A percentile compares a stretch with the other conserved stretches of the same genome.
These are phyloP conservation scores for Withania somnifera DNA, from an alignment of 305 asterid species.

Conservation along the genomic window DNA sequence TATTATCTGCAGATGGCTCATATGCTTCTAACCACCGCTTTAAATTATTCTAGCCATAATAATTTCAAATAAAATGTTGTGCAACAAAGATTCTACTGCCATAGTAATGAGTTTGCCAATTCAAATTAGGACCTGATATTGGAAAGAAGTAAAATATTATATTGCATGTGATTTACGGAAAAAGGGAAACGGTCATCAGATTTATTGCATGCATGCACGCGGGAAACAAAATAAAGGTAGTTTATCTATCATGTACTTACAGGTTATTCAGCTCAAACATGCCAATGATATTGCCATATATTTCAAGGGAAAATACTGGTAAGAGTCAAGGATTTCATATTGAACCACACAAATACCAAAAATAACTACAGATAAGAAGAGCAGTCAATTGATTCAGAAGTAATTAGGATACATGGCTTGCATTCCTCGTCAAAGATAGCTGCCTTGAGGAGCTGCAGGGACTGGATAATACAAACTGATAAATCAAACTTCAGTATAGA, in stretches of 20 bases:
- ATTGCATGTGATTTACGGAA: neutral
- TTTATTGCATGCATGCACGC: neutral
- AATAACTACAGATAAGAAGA: neutral
- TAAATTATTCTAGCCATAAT: neutral
- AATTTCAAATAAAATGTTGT: neutral
- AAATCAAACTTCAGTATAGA: slow-evolving; percentile 13
- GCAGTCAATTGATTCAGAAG: slow-evolving; percentile 13
- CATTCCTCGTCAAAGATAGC: slow-evolving; percentile 77
- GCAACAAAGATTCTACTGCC: neutral
- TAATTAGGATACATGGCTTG: slow-evolving; percentile 72
- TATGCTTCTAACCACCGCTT: neutral
- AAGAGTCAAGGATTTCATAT: slow-evolving; percentile 44
- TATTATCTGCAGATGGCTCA: neutral
- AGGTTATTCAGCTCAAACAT: slow-evolving; percentile 97
- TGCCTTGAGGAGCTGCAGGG: slow-evolving; percentile 79
- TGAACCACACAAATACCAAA: neutral
- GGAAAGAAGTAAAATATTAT: neutral
- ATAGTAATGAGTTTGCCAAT: neutral
- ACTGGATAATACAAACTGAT: slow-evolving; percentile 38
- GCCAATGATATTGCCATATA: slow-evolving; percentile 89
- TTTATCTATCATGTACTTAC: slow-evolving; percentile 35
- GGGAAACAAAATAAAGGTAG: neutral
- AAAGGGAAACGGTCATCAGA: neutral
- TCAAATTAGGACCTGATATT: neutral
- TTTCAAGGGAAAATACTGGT: slow-evolving; percentile 76